These are phyloP conservation scores for Ogataea neopini DNA, from an alignment of 805 yeast species.

Conservation along the genomic window DNA sequence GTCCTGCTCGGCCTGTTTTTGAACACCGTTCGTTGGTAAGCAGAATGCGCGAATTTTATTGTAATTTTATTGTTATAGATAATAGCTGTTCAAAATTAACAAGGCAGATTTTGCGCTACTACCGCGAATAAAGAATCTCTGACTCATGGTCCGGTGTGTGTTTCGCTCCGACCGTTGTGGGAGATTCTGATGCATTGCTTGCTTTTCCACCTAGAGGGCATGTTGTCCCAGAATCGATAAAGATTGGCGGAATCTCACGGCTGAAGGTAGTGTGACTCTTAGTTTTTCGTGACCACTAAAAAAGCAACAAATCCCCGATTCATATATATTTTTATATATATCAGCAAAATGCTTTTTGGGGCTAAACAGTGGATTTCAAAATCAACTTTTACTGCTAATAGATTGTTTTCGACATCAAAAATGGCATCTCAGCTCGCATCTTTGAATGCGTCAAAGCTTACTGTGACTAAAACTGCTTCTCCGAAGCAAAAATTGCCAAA, in stretches of 20 bases:
- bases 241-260: not conserved
- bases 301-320: not conserved
- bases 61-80: not conserved
- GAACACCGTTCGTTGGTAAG: not conserved
- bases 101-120: slow-evolving; percentile 1
- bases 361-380: not conserved
- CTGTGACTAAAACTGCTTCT: slow-evolving; percentile 43
- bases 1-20: not conserved
- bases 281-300: slow-evolving; percentile 1
- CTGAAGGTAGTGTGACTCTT: not conserved
- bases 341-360: slow-evolving; percentile 1
- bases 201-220: slow-evolving; percentile 4
- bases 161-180: not conserved
- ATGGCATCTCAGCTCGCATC: slow-evolving; percentile 36
- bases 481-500: slow-evolving; percentile 61
- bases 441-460: slow-evolving; percentile 56
- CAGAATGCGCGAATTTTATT: slow-evolving; percentile 5
- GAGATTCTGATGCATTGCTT: slow-evolving; percentile 1
- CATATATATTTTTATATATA: not conserved
- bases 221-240: not conserved
- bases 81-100: not conserved
- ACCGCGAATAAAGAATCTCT: slow-evolving; percentile 3
- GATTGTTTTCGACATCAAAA: slow-evolving; percentile 13
- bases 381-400: not conserved
- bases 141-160: not conserved